Percentiles rank a stretch among this genome's conserved stretches.
These are phyloP conservation scores for Saccharomycodes ludwigii DNA, from an alignment of 805 yeast genomes.

Conservation along the genomic window DNA sequence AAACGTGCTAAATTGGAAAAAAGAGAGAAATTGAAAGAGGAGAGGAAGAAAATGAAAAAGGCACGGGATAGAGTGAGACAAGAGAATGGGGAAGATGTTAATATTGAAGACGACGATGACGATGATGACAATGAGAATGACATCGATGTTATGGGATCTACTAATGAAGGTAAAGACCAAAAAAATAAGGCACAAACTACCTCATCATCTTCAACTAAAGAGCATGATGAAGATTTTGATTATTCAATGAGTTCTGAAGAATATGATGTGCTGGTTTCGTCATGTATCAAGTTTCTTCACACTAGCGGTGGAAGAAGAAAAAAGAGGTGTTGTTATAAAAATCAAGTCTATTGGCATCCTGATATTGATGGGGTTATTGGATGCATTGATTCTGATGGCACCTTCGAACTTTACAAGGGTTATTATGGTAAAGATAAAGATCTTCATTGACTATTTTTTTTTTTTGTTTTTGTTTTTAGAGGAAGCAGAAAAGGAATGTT, in stretches of 20 bases:
- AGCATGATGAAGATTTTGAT: constrained; percentile 13
- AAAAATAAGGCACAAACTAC: background rate
- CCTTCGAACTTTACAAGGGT: constrained; percentile 18
- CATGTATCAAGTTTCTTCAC: constrained; percentile 5
- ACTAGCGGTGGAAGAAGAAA: constrained; percentile 5
- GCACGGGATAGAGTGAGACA: too few relatives aligned
- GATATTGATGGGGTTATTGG: constrained; percentile 17
- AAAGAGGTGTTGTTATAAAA: constrained; percentile 6
- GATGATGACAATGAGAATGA: constrained; percentile 31
- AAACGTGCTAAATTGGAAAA: too few relatives aligned
- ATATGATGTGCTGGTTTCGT: constrained; percentile 18
- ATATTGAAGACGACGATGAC: constrained; percentile 33
- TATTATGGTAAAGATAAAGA: constrained; percentile 14
- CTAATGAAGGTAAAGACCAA: too few relatives aligned
- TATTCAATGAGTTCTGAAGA: constrained; percentile 19
- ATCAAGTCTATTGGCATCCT: constrained; percentile 21
- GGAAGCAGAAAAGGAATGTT: too few relatives aligned
- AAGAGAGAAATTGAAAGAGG: too few relatives aligned
- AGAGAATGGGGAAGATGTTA: constrained; percentile 26
- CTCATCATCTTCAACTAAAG: background rate
- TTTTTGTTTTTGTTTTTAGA: too few relatives aligned
- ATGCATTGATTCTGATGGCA: constrained; percentile 18
- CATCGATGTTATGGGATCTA: constrained; percentile 34
- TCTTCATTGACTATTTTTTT: too few relatives aligned
- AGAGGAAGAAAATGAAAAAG: too few relatives aligned